Percentiles rank a stretch among this genome's conserved stretches.
Conservation (phyloP, 164 flowering plant genomes). For the Chimonanthus salicifolius region DNA sequence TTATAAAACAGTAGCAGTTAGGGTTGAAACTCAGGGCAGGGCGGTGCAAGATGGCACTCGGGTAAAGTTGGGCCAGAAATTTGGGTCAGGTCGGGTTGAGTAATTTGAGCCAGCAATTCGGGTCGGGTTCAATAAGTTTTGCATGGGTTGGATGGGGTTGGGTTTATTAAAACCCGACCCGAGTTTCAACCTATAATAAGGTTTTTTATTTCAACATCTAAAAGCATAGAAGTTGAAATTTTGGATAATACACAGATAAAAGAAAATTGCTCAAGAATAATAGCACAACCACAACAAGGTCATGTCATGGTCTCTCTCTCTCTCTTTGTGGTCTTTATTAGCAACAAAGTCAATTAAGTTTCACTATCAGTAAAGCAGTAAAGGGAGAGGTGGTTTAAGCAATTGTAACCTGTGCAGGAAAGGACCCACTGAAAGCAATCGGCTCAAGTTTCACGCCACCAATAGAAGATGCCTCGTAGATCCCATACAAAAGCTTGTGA, state of each 20-base stretch:
- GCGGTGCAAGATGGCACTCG: too few species aligned
- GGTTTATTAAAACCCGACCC: too few species aligned
- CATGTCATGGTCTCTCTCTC: neutral
- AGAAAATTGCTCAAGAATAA: too few species aligned
- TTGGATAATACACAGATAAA: neutral
- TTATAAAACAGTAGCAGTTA: too few species aligned
- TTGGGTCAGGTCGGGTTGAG: too few species aligned
- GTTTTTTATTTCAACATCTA: neutral
- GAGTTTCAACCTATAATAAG: too few species aligned
- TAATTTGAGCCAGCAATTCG: too few species aligned
- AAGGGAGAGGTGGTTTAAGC: slow-evolving; percentile 10
- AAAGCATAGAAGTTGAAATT: neutral
- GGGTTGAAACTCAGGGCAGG: too few species aligned
- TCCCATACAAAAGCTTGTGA: slow-evolving; percentile 17
- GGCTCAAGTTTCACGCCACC: slow-evolving; percentile 21
- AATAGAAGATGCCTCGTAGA: slow-evolving; percentile 12
- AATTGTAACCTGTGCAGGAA: slow-evolving; percentile 22
- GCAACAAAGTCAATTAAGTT: neutral
- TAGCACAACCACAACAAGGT: neutral
- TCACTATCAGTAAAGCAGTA: neutral
- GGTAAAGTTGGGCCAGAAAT: too few species aligned
- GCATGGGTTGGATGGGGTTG: too few species aligned
- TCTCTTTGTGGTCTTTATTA: neutral
- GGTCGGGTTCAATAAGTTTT: too few species aligned
- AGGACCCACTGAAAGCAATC: slow-evolving; percentile 13